These are phyloP conservation scores for Leishmania arabica DNA, from an alignment of 208 protist species.

Conservation along the genomic window DNA sequence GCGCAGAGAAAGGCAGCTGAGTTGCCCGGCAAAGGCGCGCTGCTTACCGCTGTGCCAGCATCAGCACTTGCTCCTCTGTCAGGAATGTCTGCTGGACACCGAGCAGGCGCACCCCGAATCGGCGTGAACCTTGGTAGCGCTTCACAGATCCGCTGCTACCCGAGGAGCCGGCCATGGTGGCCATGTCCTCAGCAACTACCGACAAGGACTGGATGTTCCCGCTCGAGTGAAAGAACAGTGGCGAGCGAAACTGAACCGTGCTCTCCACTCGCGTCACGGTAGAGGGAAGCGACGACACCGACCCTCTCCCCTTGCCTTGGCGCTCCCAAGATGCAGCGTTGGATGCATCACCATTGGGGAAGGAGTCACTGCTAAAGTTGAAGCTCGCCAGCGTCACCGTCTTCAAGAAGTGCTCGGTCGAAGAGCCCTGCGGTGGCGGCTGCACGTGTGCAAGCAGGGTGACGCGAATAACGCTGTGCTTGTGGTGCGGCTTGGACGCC, in stretches of 20 bases:
- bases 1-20: background rate
- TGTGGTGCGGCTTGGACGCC: constrained; percentile 2
- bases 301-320: background rate
- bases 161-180: constrained; percentile 22
- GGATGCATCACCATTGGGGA: background rate
- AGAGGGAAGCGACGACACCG: background rate
- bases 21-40: background rate
- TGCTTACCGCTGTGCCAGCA: constrained; percentile 30
- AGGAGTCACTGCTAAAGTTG: constrained; percentile 24
- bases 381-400: constrained; percentile 43
- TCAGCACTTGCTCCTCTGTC: constrained; percentile 51
- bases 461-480: constrained; percentile 37
- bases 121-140: constrained; percentile 33
- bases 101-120: constrained; percentile 46
- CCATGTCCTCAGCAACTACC: constrained; percentile 40
- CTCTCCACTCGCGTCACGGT: constrained; percentile 9
- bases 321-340: background rate
- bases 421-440: background rate
- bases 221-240: constrained; percentile 35
- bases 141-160: constrained; percentile 36
- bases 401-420: constrained; percentile 2
- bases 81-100: constrained; percentile 60
- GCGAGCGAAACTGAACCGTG: constrained; percentile 22
- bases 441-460: constrained; percentile 32
- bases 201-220: constrained; percentile 33